phyloP scores from a whole-genome alignment of 495 filamentous ascomycete species.

The Chaetomium fimeti region DNA sequence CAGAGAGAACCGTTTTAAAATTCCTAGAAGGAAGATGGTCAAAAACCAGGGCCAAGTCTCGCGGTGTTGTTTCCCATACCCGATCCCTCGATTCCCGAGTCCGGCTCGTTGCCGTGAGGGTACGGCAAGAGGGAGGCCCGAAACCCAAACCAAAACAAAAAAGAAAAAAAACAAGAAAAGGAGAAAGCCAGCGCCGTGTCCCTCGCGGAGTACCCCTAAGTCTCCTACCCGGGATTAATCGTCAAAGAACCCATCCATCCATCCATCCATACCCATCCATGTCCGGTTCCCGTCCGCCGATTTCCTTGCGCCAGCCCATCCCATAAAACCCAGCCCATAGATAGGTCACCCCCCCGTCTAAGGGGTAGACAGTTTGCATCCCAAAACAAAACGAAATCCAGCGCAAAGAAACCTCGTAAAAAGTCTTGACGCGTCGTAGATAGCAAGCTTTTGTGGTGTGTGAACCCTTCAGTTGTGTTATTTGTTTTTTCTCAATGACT shows the following conservation, averaged over 20 bases:
- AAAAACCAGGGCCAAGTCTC: not conserved
- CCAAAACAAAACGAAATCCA: not conserved
- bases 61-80: not conserved
- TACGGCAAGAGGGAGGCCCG: not conserved
- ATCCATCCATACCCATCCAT: not conserved
- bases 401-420: not conserved
- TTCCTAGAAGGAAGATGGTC: not conserved
- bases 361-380: not conserved
- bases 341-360: not conserved
- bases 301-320: slow-evolving; percentile 1
- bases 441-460: not conserved
- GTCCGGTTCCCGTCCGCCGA: not conserved
- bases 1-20: not conserved
- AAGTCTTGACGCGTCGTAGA: not conserved
- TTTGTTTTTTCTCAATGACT: not conserved
- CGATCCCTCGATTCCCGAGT: not conserved
- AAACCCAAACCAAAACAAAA: not conserved
- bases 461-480: not conserved
- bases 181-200: not conserved
- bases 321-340: not conserved
- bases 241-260: not conserved
- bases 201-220: not conserved
- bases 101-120: not conserved
- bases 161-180: not conserved
- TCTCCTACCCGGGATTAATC: not conserved